Base-by-base conservation (phyloP, 2,329 filamentous ascomycete genomes). In the Colletotrichum tropicale region DNA sequence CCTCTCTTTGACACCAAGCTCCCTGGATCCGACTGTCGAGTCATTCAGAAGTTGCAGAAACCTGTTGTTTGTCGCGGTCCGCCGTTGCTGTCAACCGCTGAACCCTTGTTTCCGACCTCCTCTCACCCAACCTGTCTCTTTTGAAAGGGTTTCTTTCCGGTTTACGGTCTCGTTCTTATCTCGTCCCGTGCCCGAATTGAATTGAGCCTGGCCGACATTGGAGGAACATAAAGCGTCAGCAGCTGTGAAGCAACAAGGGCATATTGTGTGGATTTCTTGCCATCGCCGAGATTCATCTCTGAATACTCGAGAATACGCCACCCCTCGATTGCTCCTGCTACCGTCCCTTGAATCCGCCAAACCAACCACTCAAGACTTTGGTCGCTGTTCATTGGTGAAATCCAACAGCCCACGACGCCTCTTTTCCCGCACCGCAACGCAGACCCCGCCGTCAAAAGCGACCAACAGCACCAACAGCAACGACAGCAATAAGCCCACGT, bases 1-100 rank as follows among this genome's bases (percentile, higher is more conserved):
- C 48, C 26, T 24, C 64, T 56, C 64, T 68, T 73, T 64, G 64
- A 64, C 62, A 36, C 58, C 21, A 48, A 21, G 32, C 55, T 72
- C 70, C 43, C 70, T 64, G 55, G 32, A 66, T 71, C 21, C 66
- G n/a, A 32, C 43, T 48, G 24, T 18, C 71, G 60, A 74, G 71
- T 74, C 71, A 74, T 74, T 74, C 67, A 66, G 58, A 18, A 66
- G 58, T 66, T 71, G 67, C 67, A 74, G 34, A 69, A 71, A 34
- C 32, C 43, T 26, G 24, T 28, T 48, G 36, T 18, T 30, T 48
- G 34, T 58, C 18, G 26, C n/a, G 13, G 16, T 28, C 32, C n/a
- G 60, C 60, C n/a, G n/a, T 28, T 26, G 30, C 24, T 56, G n/a
- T 30, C 10, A 48, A 34, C 21, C 43, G 65, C 32, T 26, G 66